Conservation (phyloP, 2,329 filamentous ascomycete genomes). For the Penicillium fuscoglaucum region DNA sequence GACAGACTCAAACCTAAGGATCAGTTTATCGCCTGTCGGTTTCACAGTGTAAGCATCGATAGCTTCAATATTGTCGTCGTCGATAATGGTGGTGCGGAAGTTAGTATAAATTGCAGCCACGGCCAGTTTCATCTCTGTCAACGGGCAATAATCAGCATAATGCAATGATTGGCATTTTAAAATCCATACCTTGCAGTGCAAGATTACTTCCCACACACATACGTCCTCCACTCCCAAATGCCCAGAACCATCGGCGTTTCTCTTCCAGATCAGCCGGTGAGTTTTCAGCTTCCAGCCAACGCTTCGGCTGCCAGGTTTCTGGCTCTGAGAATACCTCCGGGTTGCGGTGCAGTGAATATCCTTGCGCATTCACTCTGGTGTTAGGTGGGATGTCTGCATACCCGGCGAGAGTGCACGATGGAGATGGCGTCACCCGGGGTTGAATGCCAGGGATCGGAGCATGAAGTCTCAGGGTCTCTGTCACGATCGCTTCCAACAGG, state of each 20-base stretch:
- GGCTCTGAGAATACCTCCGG: conserved; percentile 50
- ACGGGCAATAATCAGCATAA: conserved; percentile 6
- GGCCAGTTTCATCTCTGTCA: conserved; percentile 69
- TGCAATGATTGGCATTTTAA: neutral
- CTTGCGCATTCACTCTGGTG: conserved; percentile 49
- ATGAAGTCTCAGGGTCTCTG: conserved; percentile 63
- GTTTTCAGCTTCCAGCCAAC: conserved; percentile 49
- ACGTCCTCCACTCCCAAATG: conserved; percentile 51
- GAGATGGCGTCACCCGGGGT: conserved; percentile 53
- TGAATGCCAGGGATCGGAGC: conserved; percentile 63
- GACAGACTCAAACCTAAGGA: conserved; percentile 54
- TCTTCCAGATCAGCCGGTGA: conserved; percentile 41
- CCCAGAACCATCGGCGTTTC: conserved; percentile 53
- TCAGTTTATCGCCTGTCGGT: conserved; percentile 59
- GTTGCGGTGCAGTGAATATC: conserved; percentile 56
- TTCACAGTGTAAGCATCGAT: conserved; percentile 65
- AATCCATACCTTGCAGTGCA: conserved; percentile 46
- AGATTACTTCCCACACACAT: conserved; percentile 54
- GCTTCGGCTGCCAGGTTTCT: conserved; percentile 48
- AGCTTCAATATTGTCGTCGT: conserved; percentile 65
- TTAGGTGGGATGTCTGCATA: conserved; percentile 46
- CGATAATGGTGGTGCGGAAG: conserved; percentile 60
- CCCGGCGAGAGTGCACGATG: conserved; percentile 41
- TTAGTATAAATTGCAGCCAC: conserved; percentile 70
- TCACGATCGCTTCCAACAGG: conserved; percentile 58